These are phyloP conservation scores for Epichloe uncinata DNA, from an alignment of 2,329 filamentous ascomycete genomes.

Conservation along the genomic window DNA sequence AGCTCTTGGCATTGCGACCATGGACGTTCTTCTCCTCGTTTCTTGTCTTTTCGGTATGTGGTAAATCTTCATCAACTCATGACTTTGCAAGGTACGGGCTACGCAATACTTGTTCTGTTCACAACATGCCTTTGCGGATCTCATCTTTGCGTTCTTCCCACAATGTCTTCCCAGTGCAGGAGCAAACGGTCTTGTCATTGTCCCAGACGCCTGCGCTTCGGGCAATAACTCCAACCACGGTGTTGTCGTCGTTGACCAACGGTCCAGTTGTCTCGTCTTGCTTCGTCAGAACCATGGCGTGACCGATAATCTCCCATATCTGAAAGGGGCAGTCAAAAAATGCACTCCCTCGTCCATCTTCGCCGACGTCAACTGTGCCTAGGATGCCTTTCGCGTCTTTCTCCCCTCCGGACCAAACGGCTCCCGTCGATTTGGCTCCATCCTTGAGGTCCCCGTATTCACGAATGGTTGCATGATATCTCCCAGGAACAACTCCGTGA, in stretches of 20 bases:
- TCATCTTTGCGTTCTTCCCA: conserved; percentile 96
- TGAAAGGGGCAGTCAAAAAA: conserved; percentile 75
- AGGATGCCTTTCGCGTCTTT: conserved; percentile 41
- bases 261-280: conserved; percentile 39
- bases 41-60: background rate
- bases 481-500: conserved; percentile 66
- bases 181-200: conserved; percentile 96
- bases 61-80: background rate
- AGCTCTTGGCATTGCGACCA: background rate
- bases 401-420: conserved; percentile 55
- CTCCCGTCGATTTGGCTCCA: conserved; percentile 71
- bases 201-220: conserved; percentile 97
- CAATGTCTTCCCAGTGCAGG: conserved; percentile 92
- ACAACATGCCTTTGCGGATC: conserved; percentile 81
- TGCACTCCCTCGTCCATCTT: conserved; percentile 61
- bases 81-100: background rate
- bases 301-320: conserved; percentile 93
- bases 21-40: background rate
- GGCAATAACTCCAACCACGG: conserved; percentile 84
- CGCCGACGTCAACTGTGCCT: conserved; percentile 61
- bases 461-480: conserved; percentile 72
- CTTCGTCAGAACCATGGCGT: conserved; percentile 73
- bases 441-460: conserved; percentile 76
- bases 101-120: conserved; percentile 14
- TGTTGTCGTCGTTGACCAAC: conserved; percentile 66